phyloP scores from a whole-genome alignment of 1,284 basidiomycete genomes.

The Cystobasidium sp. region DNA sequence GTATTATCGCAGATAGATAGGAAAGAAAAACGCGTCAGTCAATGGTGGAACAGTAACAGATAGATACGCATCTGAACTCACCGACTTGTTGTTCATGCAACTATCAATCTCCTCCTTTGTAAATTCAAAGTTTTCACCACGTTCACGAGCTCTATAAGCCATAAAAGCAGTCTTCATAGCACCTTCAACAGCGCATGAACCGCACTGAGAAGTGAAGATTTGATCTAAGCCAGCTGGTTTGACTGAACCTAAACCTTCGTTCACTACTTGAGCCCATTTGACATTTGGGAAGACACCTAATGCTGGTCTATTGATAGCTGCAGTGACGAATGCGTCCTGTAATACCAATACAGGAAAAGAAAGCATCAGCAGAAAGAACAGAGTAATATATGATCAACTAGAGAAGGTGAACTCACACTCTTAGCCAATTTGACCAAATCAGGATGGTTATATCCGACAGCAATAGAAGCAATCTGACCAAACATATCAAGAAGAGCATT shows the following conservation, averaged over 20 bases:
- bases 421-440: conserved; percentile 58
- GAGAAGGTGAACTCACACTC: conserved; percentile 49
- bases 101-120: conserved; percentile 55
- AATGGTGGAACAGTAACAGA: background rate
- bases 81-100: conserved; percentile 62
- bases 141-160: conserved; percentile 58
- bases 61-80: too few species aligned
- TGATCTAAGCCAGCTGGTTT: conserved; percentile 62
- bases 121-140: conserved; percentile 55
- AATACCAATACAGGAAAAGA: too few species aligned
- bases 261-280: conserved; percentile 60
- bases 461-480: conserved; percentile 61
- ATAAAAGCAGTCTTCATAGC: conserved; percentile 65
- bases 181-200: conserved; percentile 55
- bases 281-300: conserved; percentile 63
- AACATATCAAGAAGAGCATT: conserved; percentile 64
- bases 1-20: background rate
- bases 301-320: conserved; percentile 62
- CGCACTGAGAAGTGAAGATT: conserved; percentile 48
- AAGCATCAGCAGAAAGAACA: background rate
- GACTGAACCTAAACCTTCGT: conserved; percentile 61
- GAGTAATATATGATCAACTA: background rate
- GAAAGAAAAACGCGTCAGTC: background rate
- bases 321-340: conserved; percentile 58
- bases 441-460: conserved; percentile 62